phyloP scores from a whole-genome alignment of 1,284 basidiomycete genomes.

The Tilletia caries region DNA sequence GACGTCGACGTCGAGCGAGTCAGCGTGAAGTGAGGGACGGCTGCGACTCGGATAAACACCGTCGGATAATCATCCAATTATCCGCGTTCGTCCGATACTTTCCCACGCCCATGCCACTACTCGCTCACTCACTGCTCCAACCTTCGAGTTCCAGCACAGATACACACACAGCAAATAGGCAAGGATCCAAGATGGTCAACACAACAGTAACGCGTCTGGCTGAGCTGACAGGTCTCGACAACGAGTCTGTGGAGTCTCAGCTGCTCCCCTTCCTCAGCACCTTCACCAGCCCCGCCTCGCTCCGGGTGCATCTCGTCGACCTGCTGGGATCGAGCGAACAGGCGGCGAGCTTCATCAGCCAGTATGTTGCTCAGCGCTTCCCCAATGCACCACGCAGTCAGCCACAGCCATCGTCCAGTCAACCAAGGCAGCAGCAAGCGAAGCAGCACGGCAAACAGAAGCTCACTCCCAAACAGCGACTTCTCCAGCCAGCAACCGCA shows the following conservation, averaged over 20 bases:
- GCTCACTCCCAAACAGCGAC: background rate
- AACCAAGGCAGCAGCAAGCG: background rate
- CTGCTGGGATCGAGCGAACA: conserved; percentile 1
- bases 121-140: too few relatives aligned
- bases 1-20: too few relatives aligned
- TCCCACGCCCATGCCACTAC: too few relatives aligned
- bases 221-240: conserved; percentile 16
- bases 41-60: too few relatives aligned
- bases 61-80: too few relatives aligned
- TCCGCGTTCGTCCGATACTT: too few relatives aligned
- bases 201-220: conserved; percentile 1
- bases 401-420: too few relatives aligned
- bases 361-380: conserved; percentile 2
- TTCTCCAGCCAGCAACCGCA: background rate
- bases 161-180: too few relatives aligned
- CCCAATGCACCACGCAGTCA: too few relatives aligned
- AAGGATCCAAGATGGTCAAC: too few relatives aligned
- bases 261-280: conserved; percentile 15
- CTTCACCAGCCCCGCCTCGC: background rate
- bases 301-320: conserved; percentile 14
- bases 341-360: conserved; percentile 6
- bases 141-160: too few relatives aligned
- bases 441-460: background rate
- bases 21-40: too few relatives aligned
- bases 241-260: conserved; percentile 12